phyloP scores from a whole-genome alignment of 139 green algal genomes.

The Yamagishiella unicocca region DNA sequence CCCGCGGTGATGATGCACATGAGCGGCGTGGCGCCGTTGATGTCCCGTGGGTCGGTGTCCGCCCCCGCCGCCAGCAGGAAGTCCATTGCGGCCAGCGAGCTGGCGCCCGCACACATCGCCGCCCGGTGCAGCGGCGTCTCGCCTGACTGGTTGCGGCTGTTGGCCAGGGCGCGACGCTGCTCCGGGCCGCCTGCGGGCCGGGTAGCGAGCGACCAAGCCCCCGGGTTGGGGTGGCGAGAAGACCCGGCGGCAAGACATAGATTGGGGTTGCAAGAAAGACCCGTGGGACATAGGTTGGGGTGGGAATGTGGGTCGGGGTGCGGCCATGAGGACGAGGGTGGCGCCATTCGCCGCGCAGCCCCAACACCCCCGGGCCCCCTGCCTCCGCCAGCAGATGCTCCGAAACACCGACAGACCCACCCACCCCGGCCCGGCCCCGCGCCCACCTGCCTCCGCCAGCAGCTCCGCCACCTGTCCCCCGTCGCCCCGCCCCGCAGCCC shows the following conservation, averaged over 20 bases:
- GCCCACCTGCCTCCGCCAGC: not conserved
- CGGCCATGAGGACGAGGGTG: too few relatives aligned
- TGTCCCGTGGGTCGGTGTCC: constrained; percentile 17
- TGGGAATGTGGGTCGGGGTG: too few relatives aligned
- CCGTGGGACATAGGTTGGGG: too few relatives aligned
- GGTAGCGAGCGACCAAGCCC: too few relatives aligned
- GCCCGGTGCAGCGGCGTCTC: constrained; percentile 45
- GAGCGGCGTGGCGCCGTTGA: constrained; percentile 19
- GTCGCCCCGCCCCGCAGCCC: constrained; percentile 25
- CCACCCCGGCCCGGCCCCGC: not conserved
- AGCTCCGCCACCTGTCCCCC: not conserved
- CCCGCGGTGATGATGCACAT: constrained; percentile 16
- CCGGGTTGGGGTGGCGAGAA: too few relatives aligned
- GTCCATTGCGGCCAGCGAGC: not conserved
- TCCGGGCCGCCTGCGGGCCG: not conserved
- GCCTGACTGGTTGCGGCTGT: constrained; percentile 25
- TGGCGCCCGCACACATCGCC: not conserved
- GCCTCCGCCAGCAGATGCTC: not conserved
- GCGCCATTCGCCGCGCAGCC: too few relatives aligned
- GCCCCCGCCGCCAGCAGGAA: constrained; percentile 36
- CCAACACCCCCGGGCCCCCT: too few relatives aligned
- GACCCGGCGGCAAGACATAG: too few relatives aligned
- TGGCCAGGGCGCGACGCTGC: not conserved
- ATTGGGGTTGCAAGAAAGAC: too few relatives aligned
- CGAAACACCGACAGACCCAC: not conserved